Conservation (phyloP, 2,329 filamentous ascomycete species). For the Fusarium tuaranense region DNA sequence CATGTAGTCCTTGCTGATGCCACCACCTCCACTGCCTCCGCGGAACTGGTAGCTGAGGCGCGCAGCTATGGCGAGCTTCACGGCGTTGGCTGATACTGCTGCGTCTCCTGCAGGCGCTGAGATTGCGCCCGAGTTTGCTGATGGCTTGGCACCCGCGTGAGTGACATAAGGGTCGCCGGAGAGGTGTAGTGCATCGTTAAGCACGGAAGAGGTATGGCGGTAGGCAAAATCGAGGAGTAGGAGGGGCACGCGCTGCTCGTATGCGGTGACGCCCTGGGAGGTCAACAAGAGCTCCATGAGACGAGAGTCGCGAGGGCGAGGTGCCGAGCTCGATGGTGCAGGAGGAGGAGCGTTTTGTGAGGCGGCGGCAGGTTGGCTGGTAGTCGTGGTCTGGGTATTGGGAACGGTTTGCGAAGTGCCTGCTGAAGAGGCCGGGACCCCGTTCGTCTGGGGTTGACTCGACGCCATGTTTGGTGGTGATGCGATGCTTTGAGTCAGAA, state of each 20-base stretch:
- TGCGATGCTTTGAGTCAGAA: not conserved
- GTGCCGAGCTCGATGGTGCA: slow-evolving; percentile 55
- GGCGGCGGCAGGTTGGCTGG: slow-evolving; percentile 42
- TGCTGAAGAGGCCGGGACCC: slow-evolving; percentile 57
- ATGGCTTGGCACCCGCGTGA: slow-evolving; percentile 65
- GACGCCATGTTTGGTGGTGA: slow-evolving; percentile 47
- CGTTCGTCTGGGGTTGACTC: slow-evolving; percentile 65
- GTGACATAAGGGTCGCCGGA: slow-evolving; percentile 75
- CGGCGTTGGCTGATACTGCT: slow-evolving; percentile 72
- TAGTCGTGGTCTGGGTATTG: slow-evolving; percentile 50
- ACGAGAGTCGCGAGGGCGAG: slow-evolving; percentile 81
- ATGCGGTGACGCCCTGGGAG: slow-evolving; percentile 81
- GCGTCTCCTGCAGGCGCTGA: slow-evolving; percentile 64
- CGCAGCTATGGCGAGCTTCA: slow-evolving; percentile 78
- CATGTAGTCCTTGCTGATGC: slow-evolving; percentile 80
- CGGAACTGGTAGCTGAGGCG: slow-evolving; percentile 78
- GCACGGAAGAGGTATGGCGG: slow-evolving; percentile 79
- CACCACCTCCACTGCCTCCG: slow-evolving; percentile 63
- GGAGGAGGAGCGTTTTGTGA: slow-evolving; percentile 43
- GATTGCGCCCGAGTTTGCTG: slow-evolving; percentile 61
- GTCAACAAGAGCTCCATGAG: slow-evolving; percentile 84
- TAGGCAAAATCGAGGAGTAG: slow-evolving; percentile 90
- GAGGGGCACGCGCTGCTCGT: slow-evolving; percentile 85
- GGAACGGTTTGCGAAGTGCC: slow-evolving; percentile 52
- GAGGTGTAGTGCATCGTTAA: slow-evolving; percentile 78